Percentiles rank a stretch among this genome's conserved stretches.
Evolutionary conservation across 2,329 filamentous ascomycete genomes (phyloP).

Genomic region (Pleochaeta shiraiana): DNA sequence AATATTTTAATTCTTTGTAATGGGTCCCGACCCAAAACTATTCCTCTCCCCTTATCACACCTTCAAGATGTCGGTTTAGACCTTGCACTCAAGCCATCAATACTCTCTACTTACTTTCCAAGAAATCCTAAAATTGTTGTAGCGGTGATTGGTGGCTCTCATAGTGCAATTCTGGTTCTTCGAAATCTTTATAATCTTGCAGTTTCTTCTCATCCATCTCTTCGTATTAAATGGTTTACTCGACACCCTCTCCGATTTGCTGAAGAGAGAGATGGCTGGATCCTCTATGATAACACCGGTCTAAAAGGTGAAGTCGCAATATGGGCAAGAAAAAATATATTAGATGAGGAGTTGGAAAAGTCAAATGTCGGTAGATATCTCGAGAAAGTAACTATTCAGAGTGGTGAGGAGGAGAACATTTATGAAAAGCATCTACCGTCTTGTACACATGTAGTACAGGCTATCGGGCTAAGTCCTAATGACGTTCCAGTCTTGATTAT

Average conservation of each 20-base stretch:
- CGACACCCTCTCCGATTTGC: slow-evolving; percentile 38
- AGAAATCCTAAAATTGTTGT: slow-evolving; percentile 22
- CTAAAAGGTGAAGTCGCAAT: slow-evolving; percentile 37
- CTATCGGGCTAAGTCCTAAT: slow-evolving; percentile 33
- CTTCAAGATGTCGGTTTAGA: slow-evolving; percentile 30
- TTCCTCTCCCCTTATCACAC: slow-evolving; percentile 21
- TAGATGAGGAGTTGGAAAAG: slow-evolving; percentile 24
- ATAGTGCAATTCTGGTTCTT: slow-evolving; percentile 39
- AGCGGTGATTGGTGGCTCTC: slow-evolving; percentile 37
- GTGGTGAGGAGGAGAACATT: slow-evolving; percentile 22
- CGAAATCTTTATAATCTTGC: slow-evolving; percentile 35
- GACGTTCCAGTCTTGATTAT: slow-evolving; percentile 26
- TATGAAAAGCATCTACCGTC: slow-evolving; percentile 26
- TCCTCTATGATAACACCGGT: slow-evolving; percentile 41
- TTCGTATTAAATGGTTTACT: slow-evolving; percentile 39
- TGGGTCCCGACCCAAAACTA: slow-evolving; percentile 26
- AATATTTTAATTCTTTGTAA: slow-evolving; percentile 32
- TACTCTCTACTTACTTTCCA: slow-evolving; percentile 23
- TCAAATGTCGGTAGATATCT: slow-evolving; percentile 15
- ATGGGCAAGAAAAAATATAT: slow-evolving; percentile 36
- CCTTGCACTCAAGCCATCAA: slow-evolving; percentile 29
- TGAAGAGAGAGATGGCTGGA: slow-evolving; percentile 39
- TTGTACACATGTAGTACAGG: slow-evolving; percentile 32
- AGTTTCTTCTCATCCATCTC: slow-evolving; percentile 26
- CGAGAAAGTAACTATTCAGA: slow-evolving; percentile 13